phyloP scores from a whole-genome alignment of 768 basidiomycete species.

The Lactarius pseudohatsudake region DNA sequence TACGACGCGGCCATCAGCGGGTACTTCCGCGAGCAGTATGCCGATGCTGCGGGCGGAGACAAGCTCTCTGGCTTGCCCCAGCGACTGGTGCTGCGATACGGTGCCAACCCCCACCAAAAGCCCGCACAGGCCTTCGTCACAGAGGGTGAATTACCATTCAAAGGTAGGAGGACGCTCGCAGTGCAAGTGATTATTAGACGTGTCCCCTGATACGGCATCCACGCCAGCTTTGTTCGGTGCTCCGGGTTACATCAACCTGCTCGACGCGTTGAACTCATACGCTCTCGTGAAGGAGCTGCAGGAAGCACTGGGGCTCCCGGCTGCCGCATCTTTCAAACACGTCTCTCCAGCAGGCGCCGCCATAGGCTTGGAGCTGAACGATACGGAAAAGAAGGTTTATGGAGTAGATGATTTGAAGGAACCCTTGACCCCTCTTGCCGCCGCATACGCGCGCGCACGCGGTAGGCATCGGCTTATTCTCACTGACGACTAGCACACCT shows the following conservation, averaged over 20 bases:
- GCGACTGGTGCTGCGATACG: constrained; percentile 85
- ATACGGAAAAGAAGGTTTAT: constrained; percentile 89
- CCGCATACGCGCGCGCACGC: constrained; percentile 94
- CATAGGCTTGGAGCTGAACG: constrained; percentile 80
- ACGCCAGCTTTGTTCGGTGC: constrained; percentile 81
- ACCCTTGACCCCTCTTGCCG: constrained; percentile 81
- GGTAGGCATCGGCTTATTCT: constrained; percentile 43
- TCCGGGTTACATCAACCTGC: constrained; percentile 97
- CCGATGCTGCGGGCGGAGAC: constrained; percentile 71
- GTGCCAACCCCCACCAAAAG: constrained; percentile 98
- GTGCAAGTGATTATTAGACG: not conserved
- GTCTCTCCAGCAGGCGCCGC: constrained; percentile 98
- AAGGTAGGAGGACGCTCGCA: constrained; percentile 50
- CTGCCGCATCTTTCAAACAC: constrained; percentile 99
- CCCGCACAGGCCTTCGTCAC: constrained; percentile 95
- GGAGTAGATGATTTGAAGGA: constrained; percentile 95
- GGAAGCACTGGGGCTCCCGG: constrained; percentile 82
- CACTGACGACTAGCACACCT: constrained; percentile 2
- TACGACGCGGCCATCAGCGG: constrained; percentile 96
- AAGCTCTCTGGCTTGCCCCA: constrained; percentile 71
- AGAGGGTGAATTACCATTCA: constrained; percentile 89
- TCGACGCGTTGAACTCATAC: constrained; percentile 96
- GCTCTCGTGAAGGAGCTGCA: constrained; percentile 94
- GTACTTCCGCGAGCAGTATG: constrained; percentile 96
- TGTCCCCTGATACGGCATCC: constrained; percentile 7